Conservation (phyloP, 2,329 filamentous ascomycete genomes). For the Colletotrichum caudatum region DNA sequence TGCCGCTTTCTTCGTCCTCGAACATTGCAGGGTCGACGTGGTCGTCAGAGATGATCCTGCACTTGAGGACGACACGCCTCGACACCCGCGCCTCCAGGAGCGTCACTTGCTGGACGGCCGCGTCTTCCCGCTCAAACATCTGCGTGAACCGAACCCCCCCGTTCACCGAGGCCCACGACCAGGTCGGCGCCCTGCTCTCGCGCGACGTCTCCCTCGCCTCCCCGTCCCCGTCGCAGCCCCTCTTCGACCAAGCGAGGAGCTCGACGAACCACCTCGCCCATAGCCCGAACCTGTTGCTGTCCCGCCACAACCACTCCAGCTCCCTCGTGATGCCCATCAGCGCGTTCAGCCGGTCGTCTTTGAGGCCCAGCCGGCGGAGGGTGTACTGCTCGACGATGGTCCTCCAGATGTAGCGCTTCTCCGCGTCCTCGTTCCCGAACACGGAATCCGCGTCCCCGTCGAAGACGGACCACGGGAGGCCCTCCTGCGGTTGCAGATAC, state of each 20-base stretch:
- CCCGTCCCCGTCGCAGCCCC: neutral
- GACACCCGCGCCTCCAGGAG: neutral
- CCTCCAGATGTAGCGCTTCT: slow-evolving; percentile 26
- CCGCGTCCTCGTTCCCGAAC: neutral
- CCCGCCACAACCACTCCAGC: slow-evolving; percentile 25
- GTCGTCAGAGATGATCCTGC: neutral
- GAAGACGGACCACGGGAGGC: slow-evolving; percentile 24
- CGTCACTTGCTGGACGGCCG: neutral
- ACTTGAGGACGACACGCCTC: slow-evolving; percentile 7
- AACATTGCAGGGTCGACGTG: neutral
- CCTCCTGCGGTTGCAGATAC: slow-evolving; percentile 29
- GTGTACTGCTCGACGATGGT: slow-evolving; percentile 30
- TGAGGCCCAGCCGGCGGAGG: neutral
- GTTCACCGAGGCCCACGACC: slow-evolving; percentile 37
- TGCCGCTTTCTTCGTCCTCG: neutral
- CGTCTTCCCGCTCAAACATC: neutral
- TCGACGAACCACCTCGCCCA: slow-evolving; percentile 32
- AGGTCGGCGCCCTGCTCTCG: slow-evolving; percentile 19
- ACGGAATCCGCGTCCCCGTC: neutral
- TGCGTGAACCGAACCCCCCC: slow-evolving; percentile 14
- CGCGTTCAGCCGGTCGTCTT: slow-evolving; percentile 16
- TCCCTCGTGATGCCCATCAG: slow-evolving; percentile 23
- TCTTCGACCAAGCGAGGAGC: slow-evolving; percentile 30
- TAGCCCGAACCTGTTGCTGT: slow-evolving; percentile 16
- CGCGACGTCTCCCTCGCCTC: neutral